Conservation (phyloP, 805 yeast species). For the Candida michaelii region DNA sequence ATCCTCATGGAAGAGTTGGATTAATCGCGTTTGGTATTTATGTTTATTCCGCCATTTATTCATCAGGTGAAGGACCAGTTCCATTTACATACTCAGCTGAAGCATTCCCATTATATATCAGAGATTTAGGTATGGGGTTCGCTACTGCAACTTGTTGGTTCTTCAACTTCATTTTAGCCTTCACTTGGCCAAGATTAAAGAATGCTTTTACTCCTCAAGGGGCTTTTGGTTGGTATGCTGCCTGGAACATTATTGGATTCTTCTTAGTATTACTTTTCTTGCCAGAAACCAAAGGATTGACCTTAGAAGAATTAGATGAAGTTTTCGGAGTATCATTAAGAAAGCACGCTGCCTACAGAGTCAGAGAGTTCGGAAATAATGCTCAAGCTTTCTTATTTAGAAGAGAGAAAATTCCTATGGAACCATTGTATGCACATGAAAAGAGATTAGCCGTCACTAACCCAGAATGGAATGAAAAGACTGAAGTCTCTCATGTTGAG, state of each 20-base stretch:
- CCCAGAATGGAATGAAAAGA: constrained; percentile 62
- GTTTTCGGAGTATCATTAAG: constrained; percentile 62
- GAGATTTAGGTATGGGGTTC: constrained; percentile 78
- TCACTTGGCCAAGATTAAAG: constrained; percentile 77
- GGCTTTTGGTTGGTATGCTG: constrained; percentile 88
- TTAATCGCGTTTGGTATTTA: constrained; percentile 73
- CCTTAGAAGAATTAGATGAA: constrained; percentile 75
- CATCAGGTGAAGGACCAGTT: constrained; percentile 87
- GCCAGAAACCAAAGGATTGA: constrained; percentile 66
- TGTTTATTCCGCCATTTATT: constrained; percentile 68
- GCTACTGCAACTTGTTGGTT: constrained; percentile 79
- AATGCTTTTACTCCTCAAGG: constrained; percentile 74
- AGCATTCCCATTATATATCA: constrained; percentile 70
- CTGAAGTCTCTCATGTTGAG: constrained; percentile 54
- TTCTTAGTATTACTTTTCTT: constrained; percentile 68
- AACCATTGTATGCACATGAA: constrained; percentile 57
- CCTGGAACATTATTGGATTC: constrained; percentile 73
- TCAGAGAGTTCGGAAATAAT: constrained; percentile 30
- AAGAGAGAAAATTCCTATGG: constrained; percentile 46
- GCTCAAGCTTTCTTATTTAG: constrained; percentile 51
- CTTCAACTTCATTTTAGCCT: constrained; percentile 66
- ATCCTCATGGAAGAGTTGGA: constrained; percentile 56
- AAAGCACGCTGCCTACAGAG: constrained; percentile 51
- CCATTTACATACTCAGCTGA: constrained; percentile 90
- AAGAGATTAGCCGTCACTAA: constrained; percentile 57